These are phyloP conservation scores for Alternaria triticimaculans DNA, from an alignment of 2,329 filamentous ascomycete species.

Conservation along the genomic window DNA sequence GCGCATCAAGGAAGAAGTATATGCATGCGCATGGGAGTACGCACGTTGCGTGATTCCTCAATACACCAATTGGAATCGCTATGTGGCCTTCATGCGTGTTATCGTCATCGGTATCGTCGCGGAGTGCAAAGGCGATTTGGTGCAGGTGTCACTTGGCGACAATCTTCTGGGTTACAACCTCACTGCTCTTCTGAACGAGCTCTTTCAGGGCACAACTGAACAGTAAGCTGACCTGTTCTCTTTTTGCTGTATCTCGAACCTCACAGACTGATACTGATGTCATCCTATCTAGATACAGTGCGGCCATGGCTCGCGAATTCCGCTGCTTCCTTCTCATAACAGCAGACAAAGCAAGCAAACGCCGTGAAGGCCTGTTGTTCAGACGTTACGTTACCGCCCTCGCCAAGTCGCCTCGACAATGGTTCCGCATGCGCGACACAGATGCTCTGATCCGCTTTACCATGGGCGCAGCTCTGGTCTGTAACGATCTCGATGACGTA, in stretches of 20 bases:
- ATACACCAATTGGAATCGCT: constrained; percentile 28
- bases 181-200: not conserved
- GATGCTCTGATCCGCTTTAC: constrained; percentile 45
- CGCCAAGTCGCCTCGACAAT: constrained; percentile 24
- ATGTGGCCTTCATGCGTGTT: constrained; percentile 25
- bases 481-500: constrained; percentile 39
- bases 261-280: not conserved
- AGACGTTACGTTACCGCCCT: constrained; percentile 38
- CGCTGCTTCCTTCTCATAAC: constrained; percentile 22
- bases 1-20: constrained; percentile 10
- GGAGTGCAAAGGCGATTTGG: constrained; percentile 20
- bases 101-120: constrained; percentile 29
- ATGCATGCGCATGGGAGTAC: constrained; percentile 31
- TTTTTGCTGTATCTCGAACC: not conserved
- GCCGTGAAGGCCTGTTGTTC: constrained; percentile 29
- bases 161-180: not conserved
- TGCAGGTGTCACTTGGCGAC: constrained; percentile 7
- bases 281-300: not conserved
- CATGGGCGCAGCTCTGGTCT: constrained; percentile 40
- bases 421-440: constrained; percentile 46
- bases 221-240: not conserved
- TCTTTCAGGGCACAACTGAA: not conserved
- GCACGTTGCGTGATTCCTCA: constrained; percentile 28
- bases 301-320: constrained; percentile 23
- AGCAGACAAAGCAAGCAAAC: constrained; percentile 21